phyloP scores from a whole-genome alignment of 495 filamentous ascomycete species.

The Cryomyces antarcticus region DNA sequence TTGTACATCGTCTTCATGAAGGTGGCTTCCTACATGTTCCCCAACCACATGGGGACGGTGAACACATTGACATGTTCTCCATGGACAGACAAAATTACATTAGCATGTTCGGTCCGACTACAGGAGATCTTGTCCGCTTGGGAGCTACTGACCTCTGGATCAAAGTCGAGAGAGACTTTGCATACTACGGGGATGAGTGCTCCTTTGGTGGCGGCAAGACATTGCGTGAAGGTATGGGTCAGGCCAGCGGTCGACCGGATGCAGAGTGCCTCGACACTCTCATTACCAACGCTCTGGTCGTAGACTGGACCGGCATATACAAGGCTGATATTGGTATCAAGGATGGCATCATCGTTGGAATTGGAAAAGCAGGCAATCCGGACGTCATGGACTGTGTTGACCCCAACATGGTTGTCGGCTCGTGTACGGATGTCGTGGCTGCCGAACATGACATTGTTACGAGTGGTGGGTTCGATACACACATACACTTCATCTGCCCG shows the following conservation, averaged over 20 bases:
- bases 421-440: constrained; percentile 88
- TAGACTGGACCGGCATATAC: constrained; percentile 86
- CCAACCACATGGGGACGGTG: constrained; percentile 35
- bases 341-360: constrained; percentile 67
- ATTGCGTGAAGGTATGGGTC: constrained; percentile 88
- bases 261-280: constrained; percentile 62
- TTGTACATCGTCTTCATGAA: constrained; percentile 40
- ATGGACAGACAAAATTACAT: constrained; percentile 65
- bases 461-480: constrained; percentile 77
- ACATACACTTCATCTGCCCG: constrained; percentile 94
- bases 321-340: constrained; percentile 97
- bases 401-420: constrained; percentile 60
- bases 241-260: constrained; percentile 57
- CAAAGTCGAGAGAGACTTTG: constrained; percentile 72
- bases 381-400: constrained; percentile 88
- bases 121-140: constrained; percentile 62
- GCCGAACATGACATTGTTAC: constrained; percentile 88
- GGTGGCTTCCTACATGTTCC: constrained; percentile 62
- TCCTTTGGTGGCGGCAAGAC: constrained; percentile 93
- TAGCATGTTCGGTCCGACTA: constrained; percentile 84
- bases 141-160: constrained; percentile 84
- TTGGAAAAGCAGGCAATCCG: constrained; percentile 92
- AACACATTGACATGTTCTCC: constrained; percentile 34
- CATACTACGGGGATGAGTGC: constrained; percentile 81
- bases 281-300: constrained; percentile 78